These are phyloP conservation scores for Abrus precatorius DNA, from an alignment of 306 rosid genomes.

Conservation along the genomic window DNA sequence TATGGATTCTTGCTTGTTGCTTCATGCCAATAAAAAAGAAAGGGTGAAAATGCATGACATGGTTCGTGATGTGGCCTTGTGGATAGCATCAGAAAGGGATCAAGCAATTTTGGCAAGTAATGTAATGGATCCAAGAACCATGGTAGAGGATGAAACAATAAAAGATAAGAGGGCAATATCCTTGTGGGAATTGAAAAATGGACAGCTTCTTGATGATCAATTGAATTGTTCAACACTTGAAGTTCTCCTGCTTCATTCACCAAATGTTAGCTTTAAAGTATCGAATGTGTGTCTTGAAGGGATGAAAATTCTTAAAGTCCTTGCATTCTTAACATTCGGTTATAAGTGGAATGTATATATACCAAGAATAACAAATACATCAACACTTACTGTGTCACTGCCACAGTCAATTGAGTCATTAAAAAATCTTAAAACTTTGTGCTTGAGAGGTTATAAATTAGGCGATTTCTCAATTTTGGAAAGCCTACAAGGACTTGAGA, in stretches of 20 bases:
- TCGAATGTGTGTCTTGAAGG: constrained; percentile 23
- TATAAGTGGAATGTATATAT: neutral
- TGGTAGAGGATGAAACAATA: neutral
- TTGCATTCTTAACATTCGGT: constrained; percentile 13
- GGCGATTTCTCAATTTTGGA: constrained; percentile 16
- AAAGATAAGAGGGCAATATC: constrained; percentile 2
- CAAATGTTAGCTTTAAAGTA: neutral
- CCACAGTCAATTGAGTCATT: constrained; percentile 28
- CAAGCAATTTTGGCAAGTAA: neutral
- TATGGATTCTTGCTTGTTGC: constrained; percentile 29
- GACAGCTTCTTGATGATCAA: neutral
- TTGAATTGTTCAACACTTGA: constrained; percentile 12
- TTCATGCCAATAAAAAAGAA: neutral
- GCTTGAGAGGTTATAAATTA: neutral
- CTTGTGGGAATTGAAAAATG: neutral
- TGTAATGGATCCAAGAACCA: neutral
- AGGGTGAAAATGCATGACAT: constrained; percentile 44
- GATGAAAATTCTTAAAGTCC: constrained; percentile 26
- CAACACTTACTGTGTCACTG: neutral
- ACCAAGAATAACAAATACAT: no score
- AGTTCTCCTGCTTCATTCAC: constrained; percentile 3
- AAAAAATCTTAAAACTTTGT: neutral
- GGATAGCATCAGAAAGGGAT: constrained; percentile 18
- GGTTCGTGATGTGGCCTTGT: constrained; percentile 26
- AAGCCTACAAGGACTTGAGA: constrained; percentile 32